Evolutionary conservation across 495 filamentous ascomycete species (phyloP), one percentile per base, ranked within the genome.

Genomic region (Thermothielavioides terrestris): DNA sequence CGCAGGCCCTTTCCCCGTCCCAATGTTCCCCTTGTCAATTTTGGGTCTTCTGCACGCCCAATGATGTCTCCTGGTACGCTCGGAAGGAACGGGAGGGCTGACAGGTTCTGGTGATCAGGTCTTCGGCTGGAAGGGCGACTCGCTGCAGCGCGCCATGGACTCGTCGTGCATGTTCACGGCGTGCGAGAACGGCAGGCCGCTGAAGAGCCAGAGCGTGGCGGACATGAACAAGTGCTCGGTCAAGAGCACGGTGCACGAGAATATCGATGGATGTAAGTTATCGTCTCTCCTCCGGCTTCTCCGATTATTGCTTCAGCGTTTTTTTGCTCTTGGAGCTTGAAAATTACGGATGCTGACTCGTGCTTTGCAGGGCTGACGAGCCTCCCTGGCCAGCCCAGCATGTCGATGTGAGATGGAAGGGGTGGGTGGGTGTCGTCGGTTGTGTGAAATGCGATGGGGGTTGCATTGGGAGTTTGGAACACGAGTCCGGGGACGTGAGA

Each of bases 241-340:
- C 25, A 61, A 70, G 52, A 59, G 68, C 35, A 58, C 57, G 34
- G 68, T 76, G 6, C 52, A 59, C 6, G 74, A 77, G 64, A 54
- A 63, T 20, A 68, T 68, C 20, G 69, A 73, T 34, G 68, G 71
- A 52, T 77, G 74, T 77, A 66, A 61, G 74, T 71, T 40, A 40
- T 42, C 25, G 9, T 20, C n/a, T 17, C 17, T 31, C 18, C 4
- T n/a, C 42, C 4, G 1, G 14, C 9, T 17, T 18, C 18, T 18
- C 1, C 26, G 5, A 4, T 4, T 15, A 7, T 7, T 4, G 11
- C 34, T 36, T 17, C 34, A 5, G 34, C 31, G 14, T 20, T 30
- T 43, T 9, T 30, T 21, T 18, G 39, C 28, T 15, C 28, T 6
- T 0, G 26, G 25, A 14, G 12, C 17, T 0, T 15, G 15, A 17